Base-by-base conservation (phyloP, 2,329 filamentous ascomycete genomes). In the Helicocarpus griseus region DNA sequence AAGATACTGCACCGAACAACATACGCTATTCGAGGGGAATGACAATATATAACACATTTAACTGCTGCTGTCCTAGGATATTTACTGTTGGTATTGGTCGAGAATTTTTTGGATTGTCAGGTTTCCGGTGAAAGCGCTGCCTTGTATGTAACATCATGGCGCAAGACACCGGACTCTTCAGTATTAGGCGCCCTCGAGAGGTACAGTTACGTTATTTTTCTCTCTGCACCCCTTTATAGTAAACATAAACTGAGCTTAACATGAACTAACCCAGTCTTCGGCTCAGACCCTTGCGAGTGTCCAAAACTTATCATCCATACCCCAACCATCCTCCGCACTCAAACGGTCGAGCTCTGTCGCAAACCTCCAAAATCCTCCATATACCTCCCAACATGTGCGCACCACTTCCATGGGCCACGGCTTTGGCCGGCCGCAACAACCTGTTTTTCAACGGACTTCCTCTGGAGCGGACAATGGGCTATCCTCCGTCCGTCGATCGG, bases 381-480 rank as follows among this genome's bases (percentile, higher is more conserved):
- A 80, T 63, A 82, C 83, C 51, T 77, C 78, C 50, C 83, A 85
- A 65, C 87, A 95, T 75, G 82, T 76, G 59, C 88, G 91, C 60
- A 89, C 88, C 26, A 81, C 87, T 61, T 95, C 90, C 56, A 86
- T 94, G 67, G 91, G 90, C 60, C 87, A 95, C 55, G 90, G 89
- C 60, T 80, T 89, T 57, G 79, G 82, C 60, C 82, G 90, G 54
- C 89, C 90, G 9, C 88, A 81, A 63, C 91, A 96, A 66, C 89
- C 89, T 35, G 79, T 89, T 59, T 95, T 96, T 67, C 82, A 87
- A 63, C 86, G 89, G 57, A 83, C 89, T 0, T 91, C 87, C 0
- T 66, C 64, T 13, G 68, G 66, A n/a, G 89, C 83, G 31, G 88
- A 94, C 46, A 73, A 85, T 59, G 89, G 87, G 50, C 79, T 91